Evolutionary conservation across 768 basidiomycete genomes (phyloP).

Genomic region (Leccinum obscurum): DNA sequence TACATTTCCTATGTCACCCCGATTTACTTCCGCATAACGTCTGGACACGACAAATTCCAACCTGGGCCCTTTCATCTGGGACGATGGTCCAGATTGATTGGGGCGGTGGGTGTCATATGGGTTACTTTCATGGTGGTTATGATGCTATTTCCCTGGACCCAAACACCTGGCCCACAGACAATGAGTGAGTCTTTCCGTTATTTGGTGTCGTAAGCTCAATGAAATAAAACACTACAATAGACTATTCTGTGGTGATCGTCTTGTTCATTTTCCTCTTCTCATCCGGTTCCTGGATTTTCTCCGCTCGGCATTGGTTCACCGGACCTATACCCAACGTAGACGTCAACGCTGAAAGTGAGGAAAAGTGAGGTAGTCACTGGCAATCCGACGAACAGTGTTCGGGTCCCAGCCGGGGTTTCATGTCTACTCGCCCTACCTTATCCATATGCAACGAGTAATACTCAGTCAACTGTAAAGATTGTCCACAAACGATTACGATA

Average conservation of each 20-base stretch:
- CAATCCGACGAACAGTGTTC: constrained; percentile 10
- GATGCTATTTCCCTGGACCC: constrained; percentile 33
- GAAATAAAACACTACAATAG: background rate
- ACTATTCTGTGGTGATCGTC: constrained; percentile 31
- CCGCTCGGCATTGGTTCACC: constrained; percentile 35
- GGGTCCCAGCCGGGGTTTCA: constrained; percentile 11
- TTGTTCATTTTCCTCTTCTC: constrained; percentile 32
- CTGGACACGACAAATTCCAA: constrained; percentile 31
- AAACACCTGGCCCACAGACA: constrained; percentile 19
- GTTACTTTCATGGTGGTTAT: constrained; percentile 36
- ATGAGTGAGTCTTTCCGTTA: constrained; percentile 35
- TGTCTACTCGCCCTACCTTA: too few relatives aligned
- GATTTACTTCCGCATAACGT: constrained; percentile 38
- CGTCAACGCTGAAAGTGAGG: background rate
- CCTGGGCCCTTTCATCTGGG: constrained; percentile 37
- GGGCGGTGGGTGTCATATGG: constrained; percentile 31
- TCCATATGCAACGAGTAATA: background rate
- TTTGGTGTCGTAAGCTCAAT: background rate
- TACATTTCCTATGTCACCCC: constrained; percentile 41
- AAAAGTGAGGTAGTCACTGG: constrained; percentile 5
- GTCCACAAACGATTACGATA: constrained; percentile 40
- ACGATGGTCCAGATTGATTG: constrained; percentile 31
- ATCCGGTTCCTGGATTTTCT: constrained; percentile 31
- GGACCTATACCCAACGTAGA: constrained; percentile 33
- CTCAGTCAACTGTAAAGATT: background rate